Evolutionary conservation across 2,329 filamentous ascomycete species (phyloP).

Genomic region (Immersiporthe knoxdaviesiana): DNA sequence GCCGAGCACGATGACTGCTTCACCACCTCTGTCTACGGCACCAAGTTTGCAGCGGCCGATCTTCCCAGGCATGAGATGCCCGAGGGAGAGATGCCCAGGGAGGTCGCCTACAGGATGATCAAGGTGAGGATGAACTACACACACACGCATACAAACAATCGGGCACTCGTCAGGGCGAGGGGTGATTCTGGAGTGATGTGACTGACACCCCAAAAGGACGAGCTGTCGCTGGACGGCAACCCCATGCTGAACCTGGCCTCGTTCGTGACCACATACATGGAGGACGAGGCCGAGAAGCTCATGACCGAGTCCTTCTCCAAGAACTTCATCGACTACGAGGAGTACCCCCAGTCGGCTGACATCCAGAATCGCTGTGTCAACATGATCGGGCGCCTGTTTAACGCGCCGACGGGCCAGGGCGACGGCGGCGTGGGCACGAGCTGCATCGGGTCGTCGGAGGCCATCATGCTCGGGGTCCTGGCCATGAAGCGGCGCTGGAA

Average conservation of each 20-base stretch:
- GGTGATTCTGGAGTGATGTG: too few species aligned
- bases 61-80: slow-evolving; percentile 86
- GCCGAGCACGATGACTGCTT: slow-evolving; percentile 60
- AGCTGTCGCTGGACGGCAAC: slow-evolving; percentile 87
- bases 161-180: too few species aligned
- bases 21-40: slow-evolving; percentile 85
- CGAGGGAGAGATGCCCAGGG: slow-evolving; percentile 84
- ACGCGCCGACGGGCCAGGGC: slow-evolving; percentile 64
- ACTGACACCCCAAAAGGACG: slow-evolving; percentile 55
- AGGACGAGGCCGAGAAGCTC: slow-evolving; percentile 93
- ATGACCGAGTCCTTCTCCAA: slow-evolving; percentile 92
- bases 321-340: slow-evolving; percentile 93
- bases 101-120: slow-evolving; percentile 96
- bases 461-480: slow-evolving; percentile 79
- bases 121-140: slow-evolving; percentile 45
- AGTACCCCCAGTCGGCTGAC: slow-evolving; percentile 76
- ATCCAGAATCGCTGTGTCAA: slow-evolving; percentile 91
- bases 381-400: slow-evolving; percentile 89
- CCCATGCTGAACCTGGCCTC: slow-evolving; percentile 87
- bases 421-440: slow-evolving; percentile 77
- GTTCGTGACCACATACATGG: slow-evolving; percentile 84
- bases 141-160: too few species aligned
- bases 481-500: slow-evolving; percentile 97
- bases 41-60: slow-evolving; percentile 78
- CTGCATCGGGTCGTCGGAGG: slow-evolving; percentile 87